phyloP scores from a whole-genome alignment of 495 filamentous ascomycete species.

The Lasiosphaeris hirsuta region DNA sequence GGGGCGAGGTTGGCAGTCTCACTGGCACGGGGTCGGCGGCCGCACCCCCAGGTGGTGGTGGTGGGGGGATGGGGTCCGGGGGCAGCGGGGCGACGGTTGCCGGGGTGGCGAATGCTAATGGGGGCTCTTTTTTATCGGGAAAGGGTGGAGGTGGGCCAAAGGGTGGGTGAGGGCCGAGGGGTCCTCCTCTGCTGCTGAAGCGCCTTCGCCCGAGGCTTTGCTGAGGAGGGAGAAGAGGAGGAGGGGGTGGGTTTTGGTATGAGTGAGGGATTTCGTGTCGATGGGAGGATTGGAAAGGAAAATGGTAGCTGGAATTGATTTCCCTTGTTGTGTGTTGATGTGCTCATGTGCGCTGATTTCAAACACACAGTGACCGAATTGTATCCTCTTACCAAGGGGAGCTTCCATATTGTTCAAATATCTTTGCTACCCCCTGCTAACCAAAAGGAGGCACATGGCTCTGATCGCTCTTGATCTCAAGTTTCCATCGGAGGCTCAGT shows the following conservation, averaged over 20 bases:
- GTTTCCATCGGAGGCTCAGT: too few relatives aligned
- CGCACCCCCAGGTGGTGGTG: not conserved
- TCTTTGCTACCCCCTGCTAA: too few relatives aligned
- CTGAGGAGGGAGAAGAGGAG: not conserved
- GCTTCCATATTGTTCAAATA: too few relatives aligned
- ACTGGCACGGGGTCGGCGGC: not conserved
- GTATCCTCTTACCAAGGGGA: too few relatives aligned
- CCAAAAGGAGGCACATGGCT: too few relatives aligned
- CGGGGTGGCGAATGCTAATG: not conserved
- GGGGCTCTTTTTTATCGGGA: constrained; percentile 17
- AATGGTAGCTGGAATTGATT: too few relatives aligned
- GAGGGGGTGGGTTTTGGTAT: not conserved
- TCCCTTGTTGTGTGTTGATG: too few relatives aligned
- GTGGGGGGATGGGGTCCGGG: not conserved
- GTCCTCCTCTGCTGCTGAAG: too few relatives aligned
- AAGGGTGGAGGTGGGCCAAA: constrained; percentile 17
- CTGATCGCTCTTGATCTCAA: too few relatives aligned
- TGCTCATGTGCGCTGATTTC: too few relatives aligned
- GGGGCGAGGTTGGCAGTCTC: not conserved
- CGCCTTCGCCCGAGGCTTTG: not conserved
- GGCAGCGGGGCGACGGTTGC: not conserved
- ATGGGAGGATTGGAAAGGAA: too few relatives aligned
- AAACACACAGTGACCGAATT: too few relatives aligned
- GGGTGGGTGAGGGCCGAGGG: not conserved
- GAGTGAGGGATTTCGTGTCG: not conserved